A percentile compares a stretch with the other conserved stretches of the same genome.
Evolutionary conservation across 176 grass and related monocot genomes (phyloP).

Genomic region (Carex parvula): DNA sequence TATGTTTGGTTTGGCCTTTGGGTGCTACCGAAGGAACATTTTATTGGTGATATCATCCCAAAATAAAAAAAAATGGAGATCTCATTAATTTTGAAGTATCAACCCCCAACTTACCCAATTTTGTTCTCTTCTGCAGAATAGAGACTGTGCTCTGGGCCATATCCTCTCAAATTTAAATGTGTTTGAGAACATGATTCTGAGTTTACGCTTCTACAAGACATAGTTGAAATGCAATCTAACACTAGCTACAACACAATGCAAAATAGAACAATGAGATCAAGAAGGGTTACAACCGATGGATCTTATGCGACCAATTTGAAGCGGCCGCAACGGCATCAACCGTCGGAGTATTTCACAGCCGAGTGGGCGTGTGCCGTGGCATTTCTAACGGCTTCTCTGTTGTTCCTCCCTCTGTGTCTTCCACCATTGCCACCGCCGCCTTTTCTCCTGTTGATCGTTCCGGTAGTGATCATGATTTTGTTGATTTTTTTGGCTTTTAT

Average conservation of each 20-base stretch:
- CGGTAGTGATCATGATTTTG: slow-evolving; percentile 22
- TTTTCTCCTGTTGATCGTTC: slow-evolving; percentile 14
- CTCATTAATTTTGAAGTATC: background rate
- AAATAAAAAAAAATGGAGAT: background rate
- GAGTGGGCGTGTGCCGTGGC: background rate
- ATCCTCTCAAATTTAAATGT: background rate
- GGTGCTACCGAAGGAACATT: background rate
- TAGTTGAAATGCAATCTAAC: slow-evolving; percentile 15
- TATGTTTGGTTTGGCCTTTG: background rate
- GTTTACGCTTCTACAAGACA: background rate
- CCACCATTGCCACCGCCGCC: slow-evolving; percentile 22
- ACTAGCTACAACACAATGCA: slow-evolving; percentile 1
- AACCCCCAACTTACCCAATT: background rate
- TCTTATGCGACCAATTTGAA: background rate
- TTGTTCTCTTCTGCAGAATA: slow-evolving; percentile 13
- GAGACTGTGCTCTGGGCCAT: background rate
- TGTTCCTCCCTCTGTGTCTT: slow-evolving; percentile 16
- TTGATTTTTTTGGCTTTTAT: slow-evolving; percentile 15
- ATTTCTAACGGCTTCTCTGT: background rate
- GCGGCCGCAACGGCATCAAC: background rate
- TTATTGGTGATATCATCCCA: background rate
- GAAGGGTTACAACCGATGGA: background rate
- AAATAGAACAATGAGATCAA: background rate
- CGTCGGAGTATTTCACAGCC: background rate
- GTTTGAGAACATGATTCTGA: background rate